These are phyloP conservation scores for Nicotiana attenuata DNA, from an alignment of 257 asterid genomes.

Conservation along the genomic window DNA sequence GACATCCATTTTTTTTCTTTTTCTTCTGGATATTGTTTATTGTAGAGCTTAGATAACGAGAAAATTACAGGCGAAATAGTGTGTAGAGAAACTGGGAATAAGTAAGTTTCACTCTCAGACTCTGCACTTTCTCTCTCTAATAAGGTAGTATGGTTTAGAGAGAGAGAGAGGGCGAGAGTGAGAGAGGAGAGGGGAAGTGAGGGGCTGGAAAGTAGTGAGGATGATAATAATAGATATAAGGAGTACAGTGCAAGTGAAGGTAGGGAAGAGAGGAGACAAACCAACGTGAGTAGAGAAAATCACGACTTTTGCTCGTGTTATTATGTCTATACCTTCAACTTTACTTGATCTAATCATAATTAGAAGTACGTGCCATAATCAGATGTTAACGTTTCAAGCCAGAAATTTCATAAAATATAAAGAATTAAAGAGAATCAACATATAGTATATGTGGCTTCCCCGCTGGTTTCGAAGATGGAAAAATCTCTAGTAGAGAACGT, in stretches of 20 bases:
- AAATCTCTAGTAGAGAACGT: too few relatives aligned
- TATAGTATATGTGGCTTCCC: too few relatives aligned
- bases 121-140: constrained; percentile 2
- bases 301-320: neutral
- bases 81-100: too few relatives aligned
- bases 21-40: neutral
- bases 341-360: neutral
- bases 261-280: constrained; percentile 7
- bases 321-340: neutral
- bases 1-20: constrained; percentile 41
- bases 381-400: too few relatives aligned
- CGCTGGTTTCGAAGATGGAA: too few relatives aligned
- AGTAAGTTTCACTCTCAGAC: neutral
- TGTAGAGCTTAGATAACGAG: neutral
- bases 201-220: neutral
- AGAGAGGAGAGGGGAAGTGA: neutral
- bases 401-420: too few relatives aligned
- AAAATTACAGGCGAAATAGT: neutral
- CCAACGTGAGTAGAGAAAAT: constrained; percentile 5
- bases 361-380: too few relatives aligned
- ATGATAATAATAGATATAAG: neutral
- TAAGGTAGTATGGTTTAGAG: neutral
- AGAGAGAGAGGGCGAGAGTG: neutral
- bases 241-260: constrained; percentile 13
- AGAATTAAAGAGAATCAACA: too few relatives aligned